Percentiles rank a stretch among this genome's conserved stretches.
Evolutionary conservation across 768 basidiomycete genomes (phyloP).

Genomic region (Boletus coccyginus): DNA sequence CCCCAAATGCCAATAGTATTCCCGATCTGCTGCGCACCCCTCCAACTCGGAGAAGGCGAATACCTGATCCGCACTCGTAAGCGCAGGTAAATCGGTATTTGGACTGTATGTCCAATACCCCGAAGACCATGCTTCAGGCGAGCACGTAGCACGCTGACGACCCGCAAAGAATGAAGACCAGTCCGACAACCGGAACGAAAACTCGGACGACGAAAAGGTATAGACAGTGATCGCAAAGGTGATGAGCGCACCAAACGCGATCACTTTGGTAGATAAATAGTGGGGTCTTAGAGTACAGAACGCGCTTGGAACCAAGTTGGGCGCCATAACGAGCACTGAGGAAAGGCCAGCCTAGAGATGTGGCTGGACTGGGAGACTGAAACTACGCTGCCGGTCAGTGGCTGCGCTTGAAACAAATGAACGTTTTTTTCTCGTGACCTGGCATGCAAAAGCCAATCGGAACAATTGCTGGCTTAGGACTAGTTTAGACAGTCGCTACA

Average conservation of each 20-base stretch:
- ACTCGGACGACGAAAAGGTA: slow-evolving; percentile 25
- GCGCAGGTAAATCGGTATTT: slow-evolving; percentile 32
- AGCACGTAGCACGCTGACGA: slow-evolving; percentile 30
- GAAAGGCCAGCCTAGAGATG: not conserved
- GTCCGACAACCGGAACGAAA: slow-evolving; percentile 9
- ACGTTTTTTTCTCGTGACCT: not conserved
- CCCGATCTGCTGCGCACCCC: slow-evolving; percentile 62
- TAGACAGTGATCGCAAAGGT: slow-evolving; percentile 29
- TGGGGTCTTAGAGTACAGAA: slow-evolving; percentile 21
- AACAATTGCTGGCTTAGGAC: not conserved
- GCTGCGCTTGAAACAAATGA: slow-evolving; percentile 3
- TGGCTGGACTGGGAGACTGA: not conserved
- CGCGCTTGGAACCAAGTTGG: not conserved
- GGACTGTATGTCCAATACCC: slow-evolving; percentile 44
- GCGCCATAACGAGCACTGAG: not conserved
- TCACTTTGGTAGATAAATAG: slow-evolving; percentile 19
- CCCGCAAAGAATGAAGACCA: slow-evolving; percentile 28
- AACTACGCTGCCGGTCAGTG: not conserved
- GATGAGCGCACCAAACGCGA: slow-evolving; percentile 26
- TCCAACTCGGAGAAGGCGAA: slow-evolving; percentile 53
- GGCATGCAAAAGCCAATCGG: not conserved
- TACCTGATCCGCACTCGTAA: slow-evolving; percentile 43
- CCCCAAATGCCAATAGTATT: slow-evolving; percentile 63
- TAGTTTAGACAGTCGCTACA: too few relatives aligned
- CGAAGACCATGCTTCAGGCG: slow-evolving; percentile 34